These are phyloP conservation scores for Neonectria coccinea DNA, from an alignment of 2,329 filamentous ascomycete species.

Conservation along the genomic window DNA sequence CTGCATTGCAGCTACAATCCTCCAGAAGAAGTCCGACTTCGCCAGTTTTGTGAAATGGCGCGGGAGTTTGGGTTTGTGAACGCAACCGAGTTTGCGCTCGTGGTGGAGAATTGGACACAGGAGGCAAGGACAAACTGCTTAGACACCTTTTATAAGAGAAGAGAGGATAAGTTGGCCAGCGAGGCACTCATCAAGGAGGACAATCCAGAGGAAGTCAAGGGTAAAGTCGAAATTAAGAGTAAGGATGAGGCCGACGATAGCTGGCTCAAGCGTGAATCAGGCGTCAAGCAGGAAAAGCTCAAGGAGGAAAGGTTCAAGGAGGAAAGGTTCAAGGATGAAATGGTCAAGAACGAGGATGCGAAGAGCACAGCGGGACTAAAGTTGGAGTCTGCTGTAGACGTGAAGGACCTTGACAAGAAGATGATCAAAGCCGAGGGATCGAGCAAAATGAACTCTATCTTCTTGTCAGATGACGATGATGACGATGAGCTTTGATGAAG, in stretches of 20 bases:
- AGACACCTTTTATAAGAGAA: slow-evolving; percentile 80
- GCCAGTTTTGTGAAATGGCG: slow-evolving; percentile 95
- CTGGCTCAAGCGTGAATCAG: slow-evolving; percentile 17
- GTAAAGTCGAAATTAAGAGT: slow-evolving; percentile 19
- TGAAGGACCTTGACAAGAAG: slow-evolving; percentile 26
- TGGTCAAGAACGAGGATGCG: slow-evolving; percentile 28
- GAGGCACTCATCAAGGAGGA: slow-evolving; percentile 42
- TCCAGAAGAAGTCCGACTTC: slow-evolving; percentile 75
- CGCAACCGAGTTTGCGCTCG: slow-evolving; percentile 86
- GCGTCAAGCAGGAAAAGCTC: slow-evolving; percentile 26
- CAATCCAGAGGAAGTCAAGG: slow-evolving; percentile 36
- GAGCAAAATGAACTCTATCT: slow-evolving; percentile 50
- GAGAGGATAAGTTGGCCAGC: slow-evolving; percentile 65
- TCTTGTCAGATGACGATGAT: slow-evolving; percentile 54
- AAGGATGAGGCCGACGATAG: slow-evolving; percentile 33
- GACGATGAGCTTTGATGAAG: slow-evolving; percentile 52
- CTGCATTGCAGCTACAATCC: slow-evolving; percentile 72
- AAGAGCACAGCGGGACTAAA: slow-evolving; percentile 17
- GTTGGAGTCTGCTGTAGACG: slow-evolving; percentile 1
- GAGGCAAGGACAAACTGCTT: slow-evolving; percentile 82
- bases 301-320: slow-evolving; percentile 35
- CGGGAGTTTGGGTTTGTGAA: slow-evolving; percentile 79
- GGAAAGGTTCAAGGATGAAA: slow-evolving; percentile 33
- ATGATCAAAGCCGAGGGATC: slow-evolving; percentile 39
- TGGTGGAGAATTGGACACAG: slow-evolving; percentile 92